Evolutionary conservation across 495 filamentous ascomycete genomes (phyloP).

Genomic region (Diplogelasinospora grovesii): DNA sequence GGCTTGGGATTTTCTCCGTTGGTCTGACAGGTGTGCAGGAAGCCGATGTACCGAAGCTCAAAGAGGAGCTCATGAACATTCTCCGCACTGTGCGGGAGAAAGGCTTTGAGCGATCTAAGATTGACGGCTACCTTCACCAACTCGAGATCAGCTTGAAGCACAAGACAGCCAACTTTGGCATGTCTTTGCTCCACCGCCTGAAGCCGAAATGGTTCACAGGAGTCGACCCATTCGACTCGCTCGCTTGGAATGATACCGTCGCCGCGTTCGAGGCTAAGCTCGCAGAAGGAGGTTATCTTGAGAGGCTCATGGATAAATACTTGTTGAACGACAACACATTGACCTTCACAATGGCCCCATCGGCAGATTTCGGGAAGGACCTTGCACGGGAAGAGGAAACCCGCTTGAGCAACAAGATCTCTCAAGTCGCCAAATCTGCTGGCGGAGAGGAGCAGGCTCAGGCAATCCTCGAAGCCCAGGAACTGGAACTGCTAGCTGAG

Average conservation of each 20-base stretch:
- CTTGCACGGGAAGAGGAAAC: slow-evolving; percentile 71
- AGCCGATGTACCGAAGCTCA: slow-evolving; percentile 68
- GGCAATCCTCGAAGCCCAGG: slow-evolving; percentile 60
- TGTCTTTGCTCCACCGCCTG: slow-evolving; percentile 79
- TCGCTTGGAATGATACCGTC: slow-evolving; percentile 86
- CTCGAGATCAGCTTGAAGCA: slow-evolving; percentile 85
- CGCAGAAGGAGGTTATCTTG: slow-evolving; percentile 68
- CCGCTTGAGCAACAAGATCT: slow-evolving; percentile 63
- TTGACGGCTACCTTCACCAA: slow-evolving; percentile 89
- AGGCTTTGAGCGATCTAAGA: slow-evolving; percentile 82
- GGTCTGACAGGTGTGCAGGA: slow-evolving; percentile 81
- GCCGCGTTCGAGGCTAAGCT: slow-evolving; percentile 68
- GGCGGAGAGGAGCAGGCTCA: slow-evolving; percentile 66
- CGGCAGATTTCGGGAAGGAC: slow-evolving; percentile 60
- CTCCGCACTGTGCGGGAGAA: slow-evolving; percentile 57
- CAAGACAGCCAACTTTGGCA: slow-evolving; percentile 90
- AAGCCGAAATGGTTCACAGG: slow-evolving; percentile 94
- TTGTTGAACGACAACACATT: slow-evolving; percentile 77
- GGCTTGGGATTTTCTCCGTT: slow-evolving; percentile 76
- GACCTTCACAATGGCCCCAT: slow-evolving; percentile 92
- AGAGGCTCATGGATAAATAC: slow-evolving; percentile 82
- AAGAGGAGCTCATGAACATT: slow-evolving; percentile 61
- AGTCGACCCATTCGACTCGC: slow-evolving; percentile 78
- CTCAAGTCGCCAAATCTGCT: slow-evolving; percentile 57
- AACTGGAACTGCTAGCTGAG: slow-evolving; percentile 72